These are phyloP conservation scores for Aspergillus sclerotialis DNA, from an alignment of 2,329 filamentous ascomycete genomes.

Conservation along the genomic window DNA sequence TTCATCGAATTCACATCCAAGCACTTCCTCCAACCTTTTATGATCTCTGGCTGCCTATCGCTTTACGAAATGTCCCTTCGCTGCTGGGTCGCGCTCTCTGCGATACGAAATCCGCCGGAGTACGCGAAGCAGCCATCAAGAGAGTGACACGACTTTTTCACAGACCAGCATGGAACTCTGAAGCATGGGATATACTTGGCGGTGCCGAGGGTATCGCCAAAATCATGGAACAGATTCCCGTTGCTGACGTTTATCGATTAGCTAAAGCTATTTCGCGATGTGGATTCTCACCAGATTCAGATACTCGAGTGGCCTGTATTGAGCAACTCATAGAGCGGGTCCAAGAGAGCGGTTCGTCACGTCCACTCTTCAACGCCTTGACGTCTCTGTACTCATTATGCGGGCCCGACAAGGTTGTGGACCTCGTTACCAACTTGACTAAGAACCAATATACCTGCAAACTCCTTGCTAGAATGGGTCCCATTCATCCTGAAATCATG, in stretches of 20 bases:
- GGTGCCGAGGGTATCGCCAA: neutral
- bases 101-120: neutral
- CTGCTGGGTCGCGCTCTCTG: neutral
- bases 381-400: no score
- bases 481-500: no score
- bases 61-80: neutral
- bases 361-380: no score
- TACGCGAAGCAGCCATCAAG: constrained; percentile 1
- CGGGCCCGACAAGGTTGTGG: no score
- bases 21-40: constrained; percentile 2
- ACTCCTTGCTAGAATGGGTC: no score
- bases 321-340: no score
- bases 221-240: neutral
- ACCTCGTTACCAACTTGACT: no score
- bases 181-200: neutral
- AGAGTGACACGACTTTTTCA: constrained; percentile 1
- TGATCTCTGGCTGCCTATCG: constrained; percentile 3
- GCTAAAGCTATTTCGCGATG: neutral
- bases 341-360: no score
- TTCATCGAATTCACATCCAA: neutral
- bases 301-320: no score
- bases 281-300: neutral
- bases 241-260: neutral
- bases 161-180: neutral
- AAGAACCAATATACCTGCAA: no score